Base-by-base conservation (phyloP, 2,329 filamentous ascomycete genomes). In the Fusarium robinianum region DNA sequence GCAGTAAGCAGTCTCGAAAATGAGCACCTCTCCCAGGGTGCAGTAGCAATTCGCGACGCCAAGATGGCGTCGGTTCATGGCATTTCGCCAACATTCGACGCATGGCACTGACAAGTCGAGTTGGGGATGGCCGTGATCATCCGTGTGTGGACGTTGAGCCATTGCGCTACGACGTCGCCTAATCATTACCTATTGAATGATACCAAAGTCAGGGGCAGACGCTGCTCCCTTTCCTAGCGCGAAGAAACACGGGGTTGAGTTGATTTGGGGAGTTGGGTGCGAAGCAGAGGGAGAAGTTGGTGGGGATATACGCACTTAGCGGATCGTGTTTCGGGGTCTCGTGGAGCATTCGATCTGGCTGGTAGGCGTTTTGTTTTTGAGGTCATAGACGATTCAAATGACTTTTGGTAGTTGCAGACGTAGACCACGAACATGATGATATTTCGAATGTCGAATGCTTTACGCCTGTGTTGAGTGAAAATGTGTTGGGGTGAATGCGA, bases 1-100 rank as follows among this genome's bases (percentile, higher is more conserved):
- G 22, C 88, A 94, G 80, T 94, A 91, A 81, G 71, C 29, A 58
- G 40, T n/a, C 12, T 25, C 14, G 23, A 17, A 23, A 24, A 40
- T 37, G 12, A 39, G 45, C 41, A 41, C 34, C 18, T 23, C 12
- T 16, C 16, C 17, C 39, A 21, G 34, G 42, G 48, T 41, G 46
- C 39, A 58, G 41, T 48, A 51, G 47, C 34, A 55, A n/a, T n/a
- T 45, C 32, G 36, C 37, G 29, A 41, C 48, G 53, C 49, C 49
- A 41, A 43, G 33, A 47, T 37, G 45, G 44, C 54, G 40, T 56
- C 45, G 45, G 48, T 38, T 49, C 42, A 34, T 30, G 26, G 36
- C 34, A 31, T 37, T 34, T 41, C 42, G 37, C 31, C 31, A 29
- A 32, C 35, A 17, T 21, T n/a, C 30, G 33, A 43, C n/a, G n/a